phyloP scores from a whole-genome alignment of 2,329 filamentous ascomycete species.

The Apiospora arundinis region DNA sequence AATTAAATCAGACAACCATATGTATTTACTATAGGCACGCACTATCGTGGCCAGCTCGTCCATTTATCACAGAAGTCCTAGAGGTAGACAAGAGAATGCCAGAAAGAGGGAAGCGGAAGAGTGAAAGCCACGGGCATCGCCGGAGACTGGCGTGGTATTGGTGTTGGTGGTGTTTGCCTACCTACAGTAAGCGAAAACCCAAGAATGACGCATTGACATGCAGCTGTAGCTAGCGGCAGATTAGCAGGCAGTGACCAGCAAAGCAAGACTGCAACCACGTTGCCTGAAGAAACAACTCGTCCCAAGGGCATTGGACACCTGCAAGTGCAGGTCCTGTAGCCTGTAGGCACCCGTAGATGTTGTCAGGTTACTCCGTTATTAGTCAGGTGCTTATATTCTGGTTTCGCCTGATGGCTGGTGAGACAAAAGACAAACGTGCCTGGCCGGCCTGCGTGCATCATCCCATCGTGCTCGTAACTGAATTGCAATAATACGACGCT shows the following conservation, averaged over 20 bases:
- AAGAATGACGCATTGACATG: conserved; percentile 12
- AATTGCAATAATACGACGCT: background rate
- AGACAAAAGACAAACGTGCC: conserved; percentile 17
- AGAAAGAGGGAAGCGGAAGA: background rate
- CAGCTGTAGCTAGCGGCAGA: background rate
- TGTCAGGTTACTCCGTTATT: background rate
- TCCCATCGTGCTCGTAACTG: background rate
- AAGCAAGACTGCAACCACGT: conserved; percentile 15
- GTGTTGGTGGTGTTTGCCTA: background rate
- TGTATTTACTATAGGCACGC: too few relatives aligned
- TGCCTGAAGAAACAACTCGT: background rate
- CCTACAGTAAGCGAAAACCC: background rate
- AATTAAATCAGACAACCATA: background rate
- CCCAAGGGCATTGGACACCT: background rate
- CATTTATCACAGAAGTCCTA: background rate
- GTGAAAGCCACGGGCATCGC: too few relatives aligned
- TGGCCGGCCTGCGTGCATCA: background rate
- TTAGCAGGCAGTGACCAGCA: background rate
- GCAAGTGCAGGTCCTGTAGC: too few relatives aligned
- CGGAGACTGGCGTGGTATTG: background rate
- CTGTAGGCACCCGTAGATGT: too few relatives aligned
- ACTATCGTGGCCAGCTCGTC: too few relatives aligned
- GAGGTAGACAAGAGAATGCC: background rate
- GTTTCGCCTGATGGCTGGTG: conserved; percentile 17
- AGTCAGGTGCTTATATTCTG: conserved; percentile 16